phyloP scores from a whole-genome alignment of 1,139 yeast genomes.

The Yamadazyma epiphylla region DNA sequence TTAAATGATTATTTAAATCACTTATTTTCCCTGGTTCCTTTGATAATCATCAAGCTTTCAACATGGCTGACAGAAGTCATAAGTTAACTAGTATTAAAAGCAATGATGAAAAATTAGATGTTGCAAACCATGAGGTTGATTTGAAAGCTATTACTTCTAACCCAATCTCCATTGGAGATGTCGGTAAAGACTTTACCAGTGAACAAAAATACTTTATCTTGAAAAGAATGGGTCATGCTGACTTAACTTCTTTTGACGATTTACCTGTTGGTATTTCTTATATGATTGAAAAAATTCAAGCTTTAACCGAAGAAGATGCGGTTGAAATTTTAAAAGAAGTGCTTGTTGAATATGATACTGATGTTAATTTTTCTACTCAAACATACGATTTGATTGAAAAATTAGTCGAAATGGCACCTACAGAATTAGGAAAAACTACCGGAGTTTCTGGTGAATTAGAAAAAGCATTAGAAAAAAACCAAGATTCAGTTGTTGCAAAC shows the following conservation, averaged over 20 bases:
- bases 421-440: not conserved
- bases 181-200: conserved; percentile 19
- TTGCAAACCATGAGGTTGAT: conserved; percentile 14
- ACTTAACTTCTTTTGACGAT: conserved; percentile 22
- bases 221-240: conserved; percentile 23
- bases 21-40: not conserved
- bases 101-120: conserved; percentile 1
- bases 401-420: conserved; percentile 11
- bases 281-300: conserved; percentile 36
- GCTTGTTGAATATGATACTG: conserved; percentile 38
- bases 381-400: conserved; percentile 23
- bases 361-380: conserved; percentile 45
- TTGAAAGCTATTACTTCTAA: conserved; percentile 17
- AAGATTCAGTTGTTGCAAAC: conserved; percentile 23
- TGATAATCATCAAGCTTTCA: not conserved
- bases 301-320: conserved; percentile 36
- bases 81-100: conserved; percentile 2
- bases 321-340: conserved; percentile 37
- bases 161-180: conserved; percentile 20
- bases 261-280: conserved; percentile 31
- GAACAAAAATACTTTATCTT: conserved; percentile 26
- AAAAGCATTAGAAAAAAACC: conserved; percentile 8
- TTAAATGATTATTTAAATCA: not conserved
- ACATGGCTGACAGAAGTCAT: conserved; percentile 2
- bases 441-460: not conserved